phyloP scores from a whole-genome alignment of 2,329 filamentous ascomycete genomes.

The Stachybotrys chlorohalonatus region DNA sequence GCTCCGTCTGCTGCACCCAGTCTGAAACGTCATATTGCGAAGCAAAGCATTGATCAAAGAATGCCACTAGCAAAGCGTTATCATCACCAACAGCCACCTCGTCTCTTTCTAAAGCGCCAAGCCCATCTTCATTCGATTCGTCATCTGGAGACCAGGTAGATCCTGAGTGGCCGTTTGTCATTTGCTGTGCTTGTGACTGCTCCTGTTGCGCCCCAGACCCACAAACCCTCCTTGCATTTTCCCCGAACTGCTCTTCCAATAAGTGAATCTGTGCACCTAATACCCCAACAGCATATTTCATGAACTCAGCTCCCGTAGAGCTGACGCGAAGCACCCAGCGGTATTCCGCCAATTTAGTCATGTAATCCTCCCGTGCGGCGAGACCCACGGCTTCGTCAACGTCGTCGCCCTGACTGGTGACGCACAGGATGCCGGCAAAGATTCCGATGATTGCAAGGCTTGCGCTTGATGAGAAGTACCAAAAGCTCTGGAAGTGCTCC shows the following conservation, averaged over 20 bases:
- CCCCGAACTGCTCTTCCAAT: conserved; percentile 3
- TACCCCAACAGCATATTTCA: conserved; percentile 5
- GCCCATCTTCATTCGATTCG: not conserved
- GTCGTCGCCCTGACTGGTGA: conserved; percentile 4
- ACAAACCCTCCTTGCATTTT: not conserved
- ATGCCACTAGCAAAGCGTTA: not conserved
- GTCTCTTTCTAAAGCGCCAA: not conserved
- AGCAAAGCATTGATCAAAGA: not conserved
- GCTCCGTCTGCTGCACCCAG: not conserved
- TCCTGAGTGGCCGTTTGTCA: not conserved
- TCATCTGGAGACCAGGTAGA: not conserved
- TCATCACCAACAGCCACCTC: not conserved
- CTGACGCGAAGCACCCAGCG: conserved; percentile 8
- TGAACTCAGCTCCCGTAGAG: conserved; percentile 5
- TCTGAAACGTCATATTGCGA: not conserved
- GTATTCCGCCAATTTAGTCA: conserved; percentile 7
- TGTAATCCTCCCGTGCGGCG: conserved; percentile 2
- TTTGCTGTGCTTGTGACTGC: not conserved
- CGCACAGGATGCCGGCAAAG: conserved; percentile 17
- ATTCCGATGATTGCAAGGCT: conserved; percentile 21
- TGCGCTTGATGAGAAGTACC: conserved; percentile 22
- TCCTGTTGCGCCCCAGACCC: not conserved
- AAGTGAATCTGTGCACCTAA: conserved; percentile 4
- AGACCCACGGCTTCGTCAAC: not conserved
- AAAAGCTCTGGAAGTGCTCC: conserved; percentile 24